These are phyloP conservation scores for Peziza echinospora DNA, from an alignment of 495 filamentous ascomycete genomes.

Conservation along the genomic window DNA sequence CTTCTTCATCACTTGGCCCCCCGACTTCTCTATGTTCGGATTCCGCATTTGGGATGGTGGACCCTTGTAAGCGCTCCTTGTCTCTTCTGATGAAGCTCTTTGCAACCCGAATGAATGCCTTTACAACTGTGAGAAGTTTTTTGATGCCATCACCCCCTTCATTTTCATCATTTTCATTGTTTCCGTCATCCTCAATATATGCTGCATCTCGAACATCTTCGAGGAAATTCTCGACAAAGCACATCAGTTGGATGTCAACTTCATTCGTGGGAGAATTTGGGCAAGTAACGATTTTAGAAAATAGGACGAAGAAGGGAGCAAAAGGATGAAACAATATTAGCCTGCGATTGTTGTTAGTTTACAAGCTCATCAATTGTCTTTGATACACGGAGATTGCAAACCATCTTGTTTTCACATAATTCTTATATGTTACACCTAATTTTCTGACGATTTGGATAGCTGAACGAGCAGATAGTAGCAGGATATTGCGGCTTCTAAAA, in stretches of 20 bases:
- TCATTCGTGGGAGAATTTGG: conserved; percentile 8
- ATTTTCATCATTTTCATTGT: not conserved
- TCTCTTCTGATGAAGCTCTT: not conserved
- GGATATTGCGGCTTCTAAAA: not conserved
- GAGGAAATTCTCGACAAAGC: not conserved
- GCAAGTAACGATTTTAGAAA: conserved; percentile 26
- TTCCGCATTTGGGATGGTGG: not conserved
- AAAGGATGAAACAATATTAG: conserved; percentile 20
- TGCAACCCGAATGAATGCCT: not conserved
- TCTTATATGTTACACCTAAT: not conserved
- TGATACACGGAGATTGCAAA: not conserved
- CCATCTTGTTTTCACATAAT: not conserved
- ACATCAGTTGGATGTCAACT: not conserved
- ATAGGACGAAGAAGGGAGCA: conserved; percentile 22
- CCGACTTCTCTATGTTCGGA: not conserved
- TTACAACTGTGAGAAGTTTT: not conserved
- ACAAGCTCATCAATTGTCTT: too few relatives aligned
- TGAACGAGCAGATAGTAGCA: not conserved
- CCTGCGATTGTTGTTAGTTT: too few relatives aligned
- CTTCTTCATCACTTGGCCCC: not conserved
- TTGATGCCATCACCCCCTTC: not conserved
- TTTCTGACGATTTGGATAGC: not conserved
- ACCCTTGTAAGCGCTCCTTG: not conserved
- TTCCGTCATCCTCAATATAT: not conserved
- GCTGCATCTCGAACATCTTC: not conserved